Base-by-base conservation (phyloP, 2,329 filamentous ascomycete genomes). In the Whalleya microplaca region DNA sequence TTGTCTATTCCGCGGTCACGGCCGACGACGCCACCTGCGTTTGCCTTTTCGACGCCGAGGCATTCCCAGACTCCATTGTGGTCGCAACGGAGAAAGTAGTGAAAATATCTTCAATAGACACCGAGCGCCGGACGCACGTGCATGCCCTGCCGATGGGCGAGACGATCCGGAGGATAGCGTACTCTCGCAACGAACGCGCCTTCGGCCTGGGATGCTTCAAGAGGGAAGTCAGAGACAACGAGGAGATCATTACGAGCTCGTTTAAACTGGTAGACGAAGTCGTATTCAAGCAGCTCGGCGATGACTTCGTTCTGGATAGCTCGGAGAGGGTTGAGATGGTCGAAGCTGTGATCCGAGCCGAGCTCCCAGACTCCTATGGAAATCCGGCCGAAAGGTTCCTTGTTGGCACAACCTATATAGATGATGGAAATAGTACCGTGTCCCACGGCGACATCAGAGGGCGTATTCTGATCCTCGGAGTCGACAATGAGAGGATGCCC, bases 1-100 rank as follows among this genome's bases (percentile, higher is more conserved):
- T 97, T 41, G 86, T 96, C 0, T 99, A 96, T 75, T 96, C 93
- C 3, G 93, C 95, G 1, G 91, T 97, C 1, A 96, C 94, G 12
- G 92, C 93, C 2, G 91, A 96, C 59, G 88, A 92, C 61, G 91
- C 92, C 1, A 88, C 87, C 1, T 88, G 85, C 46, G 87, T 98
- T 5, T 95, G 91, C 58, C 83, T 89, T 0, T 96, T 99, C 69
- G 84, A 97, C 71, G 82, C 89, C 0, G 85, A 88, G 64, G 90
- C 89, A 1, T 99, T 91, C 68, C 92, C 92, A 0, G 83, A 84
- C 23, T 89, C 91, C 0, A 88, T 98, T 44, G 86, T 91, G 0
- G 83, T 99, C 41, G 92, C 93, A 2, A 94, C 91, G 0, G 81
- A 86, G 14, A 79, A 81, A 16, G 87, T 93, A 58, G 77, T 99